Base-by-base conservation (phyloP, 2,329 filamentous ascomycete species). In the Aspergillus piperis region DNA sequence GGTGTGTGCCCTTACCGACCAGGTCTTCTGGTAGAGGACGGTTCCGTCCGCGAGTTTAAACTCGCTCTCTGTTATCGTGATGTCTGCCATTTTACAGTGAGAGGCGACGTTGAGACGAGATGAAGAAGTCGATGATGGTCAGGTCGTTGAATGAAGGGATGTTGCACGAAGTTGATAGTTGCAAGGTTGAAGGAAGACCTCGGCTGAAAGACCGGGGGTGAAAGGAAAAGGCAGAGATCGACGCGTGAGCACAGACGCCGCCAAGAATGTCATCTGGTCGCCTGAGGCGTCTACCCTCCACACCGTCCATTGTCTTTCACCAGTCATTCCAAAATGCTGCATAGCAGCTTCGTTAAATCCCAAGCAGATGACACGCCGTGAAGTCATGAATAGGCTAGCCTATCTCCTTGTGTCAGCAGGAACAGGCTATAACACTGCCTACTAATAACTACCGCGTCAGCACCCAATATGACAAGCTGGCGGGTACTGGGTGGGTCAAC, bases 11-110 rank as follows among this genome's bases (percentile, higher is more conserved):
- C 59, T 53, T 15, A 61, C 57, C 42, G 60, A 51, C 60, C 60
- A 59, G 30, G 60, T 62, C 50, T 62, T 62, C n/a, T 57, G 60
- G 57, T 62, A 59, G 47, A 59, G 54, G 19, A 32, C 32, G 3
- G 38, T 6, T 4, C 44, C 58, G 38, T 61, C 59, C 21, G 59
- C 49, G 17, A 61, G 59, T 15, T 41, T 23, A 38, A 61, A 58
- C 23, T 57, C 49, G 15, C 48, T 13, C 23, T 61, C 59, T 3
- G 59, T 61, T 56, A 54, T 61, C 7, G 23, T 48, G 49, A 61
- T 41, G 41, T 61, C 59, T 19, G 41, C 15, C 54, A 60, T 60
- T 11, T 23, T 23, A 21, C 10, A 44, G 5, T 3, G 17, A 19
- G 17, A 19, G 10, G 5, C 7, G 19, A 23, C 13, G 2, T 1